Base-by-base conservation (phyloP, 441 rosid species). In the Syzygium syzygioides region DNA sequence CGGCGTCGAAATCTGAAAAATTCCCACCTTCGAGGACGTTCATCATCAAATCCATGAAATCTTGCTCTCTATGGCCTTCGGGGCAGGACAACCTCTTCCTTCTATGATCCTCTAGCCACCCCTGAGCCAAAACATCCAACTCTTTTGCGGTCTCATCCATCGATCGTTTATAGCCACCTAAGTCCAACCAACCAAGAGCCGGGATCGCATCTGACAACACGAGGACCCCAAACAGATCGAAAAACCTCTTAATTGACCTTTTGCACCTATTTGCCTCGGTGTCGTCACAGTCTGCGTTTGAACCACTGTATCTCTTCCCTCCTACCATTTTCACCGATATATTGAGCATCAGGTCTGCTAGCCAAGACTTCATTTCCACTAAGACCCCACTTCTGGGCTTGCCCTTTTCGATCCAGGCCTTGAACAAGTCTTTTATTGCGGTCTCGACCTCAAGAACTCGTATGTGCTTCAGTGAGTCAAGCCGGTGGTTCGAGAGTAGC, bases 71-170 rank as follows among this genome's bases (percentile, higher is more conserved):
- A 8, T 57, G 87, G 1, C 19, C 32, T 28, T 6, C 26, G 12
- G 90, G 88, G 28, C 28, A 25, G 54, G 32, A 53, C 53, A 14
- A 55, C 71, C 88, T 91, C 88, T 55, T 95, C 80, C 89, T 85
- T 79, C 91, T 91, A 60, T 93, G 94, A 86, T 94, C 94, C 79
- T 93, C 87, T 17, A 93, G 86, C 96, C 95, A 93, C 19, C 59
- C 87, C 32, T 83, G 91, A 7, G 88, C 9, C 12, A 91, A 4
- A 9, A 3, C 14, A 41, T 94, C 94, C 8, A 92, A 54, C 86
- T 89, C 91, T 86, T 79, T 87, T 13, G 90, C 89, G 2, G 89
- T 92, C 86, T 85, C 90, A 86, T 84, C 91, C 95, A 95, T 94
- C 50, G 54, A 87, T 45, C 59, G 90, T 71, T 87, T 66, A 18